These are phyloP conservation scores for Scleromitrula shiraiana DNA, from an alignment of 2,329 filamentous ascomycete genomes.

Conservation along the genomic window DNA sequence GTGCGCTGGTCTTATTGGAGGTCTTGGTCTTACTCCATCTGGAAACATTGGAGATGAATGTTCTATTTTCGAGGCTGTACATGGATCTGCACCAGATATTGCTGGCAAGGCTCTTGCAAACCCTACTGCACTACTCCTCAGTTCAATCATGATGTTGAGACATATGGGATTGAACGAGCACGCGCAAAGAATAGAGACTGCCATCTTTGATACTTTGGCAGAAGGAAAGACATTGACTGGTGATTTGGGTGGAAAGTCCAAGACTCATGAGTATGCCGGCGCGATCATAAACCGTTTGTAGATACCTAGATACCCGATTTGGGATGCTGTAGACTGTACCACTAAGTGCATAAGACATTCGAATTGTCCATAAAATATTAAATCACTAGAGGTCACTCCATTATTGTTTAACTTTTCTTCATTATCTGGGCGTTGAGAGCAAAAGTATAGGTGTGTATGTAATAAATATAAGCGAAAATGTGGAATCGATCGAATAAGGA, in stretches of 20 bases:
- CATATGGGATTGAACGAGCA: slow-evolving; percentile 90
- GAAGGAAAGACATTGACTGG: slow-evolving; percentile 96
- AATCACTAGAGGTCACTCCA: slow-evolving; percentile 17
- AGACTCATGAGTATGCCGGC: slow-evolving; percentile 87
- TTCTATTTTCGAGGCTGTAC: slow-evolving; percentile 99
- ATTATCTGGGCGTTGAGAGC: too few relatives aligned
- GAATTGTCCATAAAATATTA: slow-evolving; percentile 12
- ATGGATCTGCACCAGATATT: slow-evolving; percentile 95
- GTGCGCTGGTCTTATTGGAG: slow-evolving; percentile 97
- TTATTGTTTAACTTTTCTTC: background rate
- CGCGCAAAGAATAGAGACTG: slow-evolving; percentile 82
- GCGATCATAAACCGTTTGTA: slow-evolving; percentile 65
- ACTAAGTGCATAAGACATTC: slow-evolving; percentile 10
- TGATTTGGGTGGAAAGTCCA: slow-evolving; percentile 91
- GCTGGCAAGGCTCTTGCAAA: slow-evolving; percentile 94
- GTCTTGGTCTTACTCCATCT: slow-evolving; percentile 91
- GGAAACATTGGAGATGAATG: slow-evolving; percentile 99
- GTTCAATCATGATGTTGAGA: slow-evolving; percentile 98
- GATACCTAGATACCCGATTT: slow-evolving; percentile 24
- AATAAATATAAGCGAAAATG: too few relatives aligned
- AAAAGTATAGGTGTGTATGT: background rate
- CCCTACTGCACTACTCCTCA: slow-evolving; percentile 90
- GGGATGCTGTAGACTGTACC: slow-evolving; percentile 28
- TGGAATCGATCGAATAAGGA: too few relatives aligned
- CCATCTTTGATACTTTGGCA: slow-evolving; percentile 88